Percentiles rank a stretch among this genome's conserved stretches.
phyloP scores from a whole-genome alignment of 2,329 filamentous ascomycete genomes.

The Calonectria pteridis region DNA sequence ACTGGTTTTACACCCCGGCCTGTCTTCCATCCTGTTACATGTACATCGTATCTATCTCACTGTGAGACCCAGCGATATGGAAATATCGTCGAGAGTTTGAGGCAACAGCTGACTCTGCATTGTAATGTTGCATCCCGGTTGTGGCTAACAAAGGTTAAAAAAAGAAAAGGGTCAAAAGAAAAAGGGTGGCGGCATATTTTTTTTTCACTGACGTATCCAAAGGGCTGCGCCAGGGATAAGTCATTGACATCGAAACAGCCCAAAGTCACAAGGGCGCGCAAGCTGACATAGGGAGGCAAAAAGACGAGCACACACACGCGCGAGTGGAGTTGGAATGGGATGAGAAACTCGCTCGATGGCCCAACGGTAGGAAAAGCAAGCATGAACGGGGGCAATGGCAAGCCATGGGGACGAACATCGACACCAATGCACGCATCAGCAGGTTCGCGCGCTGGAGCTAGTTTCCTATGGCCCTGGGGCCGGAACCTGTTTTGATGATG shows the following conservation, averaged over 20 bases:
- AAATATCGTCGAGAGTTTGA: constrained; percentile 1
- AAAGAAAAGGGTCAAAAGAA: neutral
- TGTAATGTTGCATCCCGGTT: constrained; percentile 8
- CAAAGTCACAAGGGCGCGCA: neutral
- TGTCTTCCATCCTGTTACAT: neutral
- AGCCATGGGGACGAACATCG: neutral
- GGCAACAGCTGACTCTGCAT: constrained; percentile 10
- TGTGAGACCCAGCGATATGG: neutral
- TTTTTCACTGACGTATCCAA: constrained; percentile 1
- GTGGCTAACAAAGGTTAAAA: neutral
- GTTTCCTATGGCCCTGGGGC: neutral
- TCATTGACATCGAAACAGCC: constrained; percentile 1
- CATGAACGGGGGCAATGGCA: constrained; percentile 13
- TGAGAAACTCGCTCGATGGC: neutral
- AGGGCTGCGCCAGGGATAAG: constrained; percentile 2
- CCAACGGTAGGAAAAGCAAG: constrained; percentile 7
- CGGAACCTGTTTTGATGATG: neutral
- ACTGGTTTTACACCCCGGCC: neutral
- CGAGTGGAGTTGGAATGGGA: neutral
- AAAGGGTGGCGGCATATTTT: constrained; percentile 7
- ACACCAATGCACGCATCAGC: constrained; percentile 18
- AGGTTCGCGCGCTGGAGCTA: neutral
- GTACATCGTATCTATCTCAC: neutral
- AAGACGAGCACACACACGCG: neutral
- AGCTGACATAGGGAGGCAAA: neutral